Evolutionary conservation across 352 stramenopile species (phyloP).

Genomic region (Aphanomyces euteiches): DNA sequence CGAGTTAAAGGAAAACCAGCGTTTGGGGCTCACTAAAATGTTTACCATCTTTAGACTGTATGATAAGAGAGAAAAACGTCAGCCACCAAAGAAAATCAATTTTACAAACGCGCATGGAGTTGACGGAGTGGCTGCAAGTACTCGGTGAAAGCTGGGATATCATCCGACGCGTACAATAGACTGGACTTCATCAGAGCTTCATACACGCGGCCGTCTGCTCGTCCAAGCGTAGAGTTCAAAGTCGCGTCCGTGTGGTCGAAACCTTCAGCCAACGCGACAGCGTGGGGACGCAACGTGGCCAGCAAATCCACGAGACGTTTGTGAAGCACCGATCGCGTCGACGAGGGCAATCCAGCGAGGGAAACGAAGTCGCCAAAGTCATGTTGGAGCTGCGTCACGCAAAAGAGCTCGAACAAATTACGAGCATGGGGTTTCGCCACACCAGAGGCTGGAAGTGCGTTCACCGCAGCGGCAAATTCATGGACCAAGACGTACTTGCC

Average conservation of each 20-base stretch:
- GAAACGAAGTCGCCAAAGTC: constrained; percentile 25
- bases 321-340: background rate
- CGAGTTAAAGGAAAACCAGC: background rate
- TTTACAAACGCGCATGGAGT: constrained; percentile 6
- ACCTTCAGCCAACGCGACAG: constrained; percentile 63
- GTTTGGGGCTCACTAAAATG: background rate
- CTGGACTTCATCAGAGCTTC: constrained; percentile 34
- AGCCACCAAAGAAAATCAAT: no score
- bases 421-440: background rate
- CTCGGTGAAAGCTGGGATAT: constrained; percentile 1
- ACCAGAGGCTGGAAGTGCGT: background rate
- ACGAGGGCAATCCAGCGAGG: background rate
- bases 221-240: constrained; percentile 67
- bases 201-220: constrained; percentile 69
- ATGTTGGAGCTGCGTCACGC: constrained; percentile 20
- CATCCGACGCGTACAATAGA: constrained; percentile 7
- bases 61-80: no score
- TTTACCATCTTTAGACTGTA: no score
- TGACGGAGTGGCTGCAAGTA: constrained; percentile 20
- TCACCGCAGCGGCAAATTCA: constrained; percentile 17
- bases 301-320: background rate
- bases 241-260: constrained; percentile 70
- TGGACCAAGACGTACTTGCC: constrained; percentile 28
- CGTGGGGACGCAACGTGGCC: constrained; percentile 46
- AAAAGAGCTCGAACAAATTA: constrained; percentile 25